These are phyloP conservation scores for Trichopus zeylanicus DNA, from an alignment of 116 monocot species.

Conservation along the genomic window DNA sequence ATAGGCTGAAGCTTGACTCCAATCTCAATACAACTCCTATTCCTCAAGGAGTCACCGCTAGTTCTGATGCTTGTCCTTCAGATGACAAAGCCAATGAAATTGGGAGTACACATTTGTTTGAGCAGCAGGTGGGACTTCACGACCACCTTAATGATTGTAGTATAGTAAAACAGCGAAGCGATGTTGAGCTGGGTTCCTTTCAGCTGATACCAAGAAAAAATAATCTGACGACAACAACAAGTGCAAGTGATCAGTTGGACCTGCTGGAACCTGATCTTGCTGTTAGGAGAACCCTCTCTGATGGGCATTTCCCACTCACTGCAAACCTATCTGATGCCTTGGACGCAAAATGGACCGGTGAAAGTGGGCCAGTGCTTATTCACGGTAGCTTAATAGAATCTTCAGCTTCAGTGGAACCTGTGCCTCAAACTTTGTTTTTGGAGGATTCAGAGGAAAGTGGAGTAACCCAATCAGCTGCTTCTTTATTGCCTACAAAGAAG, in stretches of 20 bases:
- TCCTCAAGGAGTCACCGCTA: slow-evolving; percentile 5
- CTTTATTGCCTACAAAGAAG: slow-evolving; percentile 15
- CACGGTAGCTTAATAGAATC: slow-evolving; percentile 13
- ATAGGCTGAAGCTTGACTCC: slow-evolving; percentile 15
- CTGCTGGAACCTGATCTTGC: slow-evolving; percentile 23
- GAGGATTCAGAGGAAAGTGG: slow-evolving; percentile 38
- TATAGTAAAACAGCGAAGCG: slow-evolving; percentile 3
- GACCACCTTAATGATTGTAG: background rate
- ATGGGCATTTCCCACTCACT: slow-evolving; percentile 49
- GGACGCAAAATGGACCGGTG: slow-evolving; percentile 73
- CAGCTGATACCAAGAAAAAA: slow-evolving; percentile 12
- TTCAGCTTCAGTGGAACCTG: slow-evolving; percentile 22
- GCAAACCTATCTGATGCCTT: slow-evolving; percentile 56
- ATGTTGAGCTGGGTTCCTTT: slow-evolving; percentile 14
- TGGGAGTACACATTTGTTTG: slow-evolving; percentile 18
- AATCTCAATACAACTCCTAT: slow-evolving; percentile 16
- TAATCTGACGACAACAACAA: slow-evolving; percentile 24
- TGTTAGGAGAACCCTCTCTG: slow-evolving; percentile 51
- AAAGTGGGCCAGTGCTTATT: slow-evolving; percentile 19
- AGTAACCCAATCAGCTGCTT: slow-evolving; percentile 17
- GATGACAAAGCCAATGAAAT: slow-evolving; percentile 24
- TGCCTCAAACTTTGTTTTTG: slow-evolving; percentile 7
- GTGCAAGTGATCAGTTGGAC: slow-evolving; percentile 24
- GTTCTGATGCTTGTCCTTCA: slow-evolving; percentile 7
- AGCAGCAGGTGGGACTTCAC: slow-evolving; percentile 9